Percentiles rank a stretch among this genome's conserved stretches.
phyloP scores from a whole-genome alignment of 1,139 yeast species.

The Blastobotrys petasosporus region DNA sequence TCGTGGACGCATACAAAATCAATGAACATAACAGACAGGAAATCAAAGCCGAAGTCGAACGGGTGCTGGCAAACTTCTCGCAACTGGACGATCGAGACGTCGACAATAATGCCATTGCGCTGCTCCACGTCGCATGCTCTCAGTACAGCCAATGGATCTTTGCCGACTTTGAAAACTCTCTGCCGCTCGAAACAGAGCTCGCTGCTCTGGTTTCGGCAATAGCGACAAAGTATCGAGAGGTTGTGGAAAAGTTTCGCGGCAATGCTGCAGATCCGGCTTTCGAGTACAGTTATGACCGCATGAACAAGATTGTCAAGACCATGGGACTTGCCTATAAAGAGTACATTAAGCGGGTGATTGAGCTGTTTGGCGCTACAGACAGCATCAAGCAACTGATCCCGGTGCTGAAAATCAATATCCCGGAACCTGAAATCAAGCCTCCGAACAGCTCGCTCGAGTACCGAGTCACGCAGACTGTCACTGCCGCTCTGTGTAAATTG shows the following conservation, averaged over 20 bases:
- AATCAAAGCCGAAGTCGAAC: constrained; percentile 1
- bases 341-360: constrained; percentile 16
- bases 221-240: constrained; percentile 14
- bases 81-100: constrained; percentile 1
- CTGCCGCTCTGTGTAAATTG: constrained; percentile 14
- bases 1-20: neutral
- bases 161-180: constrained; percentile 11
- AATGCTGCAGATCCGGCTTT: neutral
- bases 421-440: constrained; percentile 3
- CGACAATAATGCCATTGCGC: constrained; percentile 16
- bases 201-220: constrained; percentile 16
- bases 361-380: constrained; percentile 14
- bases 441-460: neutral
- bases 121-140: constrained; percentile 16
- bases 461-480: constrained; percentile 5
- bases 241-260: constrained; percentile 6
- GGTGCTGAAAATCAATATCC: constrained; percentile 9
- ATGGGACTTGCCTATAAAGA: constrained; percentile 17
- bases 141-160: constrained; percentile 15
- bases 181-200: constrained; percentile 12
- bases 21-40: neutral
- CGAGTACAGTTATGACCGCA: neutral
- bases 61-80: neutral
- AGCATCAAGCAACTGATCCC: constrained; percentile 7
- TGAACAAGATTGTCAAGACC: constrained; percentile 17